Percentiles rank a stretch among this genome's conserved stretches.
Conservation (phyloP, 768 basidiomycete species). For the Dacryopinax spathularia region DNA sequence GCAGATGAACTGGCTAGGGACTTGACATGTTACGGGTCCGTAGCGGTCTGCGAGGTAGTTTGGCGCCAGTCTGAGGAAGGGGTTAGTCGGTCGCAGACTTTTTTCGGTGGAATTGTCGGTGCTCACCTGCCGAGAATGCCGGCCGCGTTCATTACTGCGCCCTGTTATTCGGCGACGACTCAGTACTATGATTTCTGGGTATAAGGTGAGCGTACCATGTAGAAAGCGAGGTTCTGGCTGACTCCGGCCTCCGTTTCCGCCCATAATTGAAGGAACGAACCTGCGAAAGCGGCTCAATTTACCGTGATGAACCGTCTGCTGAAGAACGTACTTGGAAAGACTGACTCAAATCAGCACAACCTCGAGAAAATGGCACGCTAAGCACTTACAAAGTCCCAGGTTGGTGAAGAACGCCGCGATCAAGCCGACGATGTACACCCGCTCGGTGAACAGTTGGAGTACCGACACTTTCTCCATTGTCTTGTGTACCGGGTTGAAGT, state of each 20-base stretch:
- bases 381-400: not conserved
- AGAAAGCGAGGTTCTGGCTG: slow-evolving; percentile 10
- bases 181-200: not conserved
- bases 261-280: slow-evolving; percentile 4
- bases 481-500: not conserved
- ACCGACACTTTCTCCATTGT: not conserved
- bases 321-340: not conserved
- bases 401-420: not conserved
- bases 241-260: slow-evolving; percentile 8
- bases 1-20: slow-evolving; percentile 14
- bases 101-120: not conserved
- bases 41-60: slow-evolving; percentile 23
- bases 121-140: slow-evolving; percentile 13
- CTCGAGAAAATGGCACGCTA: not conserved
- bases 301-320: no score
- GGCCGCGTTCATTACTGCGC: slow-evolving; percentile 28
- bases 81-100: not conserved
- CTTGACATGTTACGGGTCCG: slow-evolving; percentile 11
- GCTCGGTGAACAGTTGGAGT: slow-evolving; percentile 9
- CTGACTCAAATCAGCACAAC: not conserved
- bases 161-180: slow-evolving; percentile 13
- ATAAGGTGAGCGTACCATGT: slow-evolving; percentile 5
- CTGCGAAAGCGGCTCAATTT: not conserved
- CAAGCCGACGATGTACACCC: slow-evolving; percentile 6
- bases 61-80: slow-evolving; percentile 23